Conservation (phyloP, 2,329 filamentous ascomycete genomes). For the Aspergillus piperis region DNA sequence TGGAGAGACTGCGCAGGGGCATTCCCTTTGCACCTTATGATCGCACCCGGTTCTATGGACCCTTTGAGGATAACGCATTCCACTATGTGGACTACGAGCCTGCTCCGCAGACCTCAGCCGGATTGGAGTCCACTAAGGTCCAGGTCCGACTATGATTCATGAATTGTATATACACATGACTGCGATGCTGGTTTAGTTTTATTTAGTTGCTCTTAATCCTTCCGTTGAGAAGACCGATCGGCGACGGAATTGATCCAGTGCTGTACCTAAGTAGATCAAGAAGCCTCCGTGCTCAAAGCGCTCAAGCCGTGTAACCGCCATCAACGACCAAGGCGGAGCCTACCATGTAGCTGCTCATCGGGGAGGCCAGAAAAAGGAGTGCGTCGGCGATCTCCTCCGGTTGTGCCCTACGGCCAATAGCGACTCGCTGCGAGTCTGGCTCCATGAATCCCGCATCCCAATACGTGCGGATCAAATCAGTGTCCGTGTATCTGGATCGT, state of each 20-base stretch:
- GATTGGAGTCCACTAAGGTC: not conserved
- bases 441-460: slow-evolving; percentile 2
- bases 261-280: not conserved
- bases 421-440: slow-evolving; percentile 22
- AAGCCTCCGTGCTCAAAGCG: too few relatives aligned
- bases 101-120: slow-evolving; percentile 10
- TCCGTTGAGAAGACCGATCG: not conserved
- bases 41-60: slow-evolving; percentile 48
- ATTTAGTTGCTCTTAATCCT: not conserved
- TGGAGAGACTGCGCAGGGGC: slow-evolving; percentile 46
- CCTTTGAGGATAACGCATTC: slow-evolving; percentile 36
- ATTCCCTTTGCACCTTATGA: slow-evolving; percentile 47
- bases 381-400: slow-evolving; percentile 46
- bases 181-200: not conserved
- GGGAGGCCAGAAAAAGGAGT: slow-evolving; percentile 48
- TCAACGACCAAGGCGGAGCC: slow-evolving; percentile 35
- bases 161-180: not conserved
- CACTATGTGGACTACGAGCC: slow-evolving; percentile 35
- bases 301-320: slow-evolving; percentile 27
- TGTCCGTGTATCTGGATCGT: slow-evolving; percentile 25
- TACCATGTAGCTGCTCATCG: slow-evolving; percentile 48
- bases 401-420: slow-evolving; percentile 51
- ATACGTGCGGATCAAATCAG: slow-evolving; percentile 23
- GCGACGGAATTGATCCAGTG: not conserved
- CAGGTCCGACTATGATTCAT: not conserved